These are phyloP conservation scores for Galerina sulciceps DNA, from an alignment of 768 basidiomycete species.

Conservation along the genomic window DNA sequence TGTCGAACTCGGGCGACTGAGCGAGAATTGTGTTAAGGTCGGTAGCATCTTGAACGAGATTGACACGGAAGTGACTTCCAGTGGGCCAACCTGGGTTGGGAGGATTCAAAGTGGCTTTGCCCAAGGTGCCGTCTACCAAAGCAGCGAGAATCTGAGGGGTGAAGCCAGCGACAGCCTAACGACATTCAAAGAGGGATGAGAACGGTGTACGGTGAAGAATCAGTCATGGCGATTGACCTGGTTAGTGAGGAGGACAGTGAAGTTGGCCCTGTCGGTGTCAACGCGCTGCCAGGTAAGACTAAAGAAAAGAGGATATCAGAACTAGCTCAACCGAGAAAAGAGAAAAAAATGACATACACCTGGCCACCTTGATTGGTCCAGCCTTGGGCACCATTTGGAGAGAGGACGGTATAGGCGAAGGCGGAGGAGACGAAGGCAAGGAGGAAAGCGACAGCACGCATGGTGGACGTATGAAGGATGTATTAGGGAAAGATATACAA, in stretches of 20 bases:
- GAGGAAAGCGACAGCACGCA: constrained; percentile 50
- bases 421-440: constrained; percentile 53
- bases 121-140: constrained; percentile 53
- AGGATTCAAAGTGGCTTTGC: constrained; percentile 46
- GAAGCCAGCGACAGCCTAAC: constrained; percentile 38
- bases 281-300: constrained; percentile 69
- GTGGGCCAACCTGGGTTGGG: constrained; percentile 69
- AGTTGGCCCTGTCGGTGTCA: constrained; percentile 66
- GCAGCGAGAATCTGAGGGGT: constrained; percentile 55
- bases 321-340: neutral
- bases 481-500: constrained; percentile 12
- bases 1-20: constrained; percentile 68
- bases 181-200: neutral
- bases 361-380: constrained; percentile 67
- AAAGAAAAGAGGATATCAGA: constrained; percentile 10
- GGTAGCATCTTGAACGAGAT: constrained; percentile 59
- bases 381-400: constrained; percentile 46
- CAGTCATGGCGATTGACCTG: constrained; percentile 40
- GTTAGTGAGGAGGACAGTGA: constrained; percentile 72
- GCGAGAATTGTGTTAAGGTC: constrained; percentile 62
- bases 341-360: constrained; percentile 29
- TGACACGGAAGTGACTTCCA: constrained; percentile 69
- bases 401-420: constrained; percentile 65
- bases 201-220: neutral
- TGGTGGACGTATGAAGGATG: constrained; percentile 28